Conservation (phyloP, 352 stramenopile genomes). For the Peronospora farinosa region DNA sequence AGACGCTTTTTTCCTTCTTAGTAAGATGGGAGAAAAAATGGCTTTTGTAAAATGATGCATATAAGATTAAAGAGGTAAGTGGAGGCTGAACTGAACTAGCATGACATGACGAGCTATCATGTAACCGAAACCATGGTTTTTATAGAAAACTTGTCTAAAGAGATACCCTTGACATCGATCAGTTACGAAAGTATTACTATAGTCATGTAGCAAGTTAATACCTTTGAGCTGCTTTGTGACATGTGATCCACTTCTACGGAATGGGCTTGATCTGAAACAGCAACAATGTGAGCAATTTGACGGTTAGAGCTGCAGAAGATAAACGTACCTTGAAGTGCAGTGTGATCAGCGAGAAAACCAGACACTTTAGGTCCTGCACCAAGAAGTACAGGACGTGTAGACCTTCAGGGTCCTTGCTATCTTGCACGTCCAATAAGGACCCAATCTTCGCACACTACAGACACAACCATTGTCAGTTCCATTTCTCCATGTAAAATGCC, state of each 20-base stretch:
- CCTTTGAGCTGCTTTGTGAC: slow-evolving; percentile 7
- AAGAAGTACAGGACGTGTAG: slow-evolving; percentile 95
- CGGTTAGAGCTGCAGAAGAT: not conserved
- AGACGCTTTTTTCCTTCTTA: slow-evolving; percentile 16
- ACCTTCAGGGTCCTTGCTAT: slow-evolving; percentile 93
- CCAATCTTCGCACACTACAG: slow-evolving; percentile 93
- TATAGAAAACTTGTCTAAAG: too few species aligned
- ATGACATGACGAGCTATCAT: too few species aligned
- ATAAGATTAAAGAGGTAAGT: slow-evolving; percentile 11
- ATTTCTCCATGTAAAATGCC: not conserved
- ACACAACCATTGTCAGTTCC: slow-evolving; percentile 1
- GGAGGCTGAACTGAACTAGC: too few species aligned
- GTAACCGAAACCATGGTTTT: not conserved
- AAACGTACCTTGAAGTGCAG: slow-evolving; percentile 92
- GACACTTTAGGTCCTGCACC: slow-evolving; percentile 94
- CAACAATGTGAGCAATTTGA: slow-evolving; percentile 2
- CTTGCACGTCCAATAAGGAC: slow-evolving; percentile 91
- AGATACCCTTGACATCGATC: too few species aligned
- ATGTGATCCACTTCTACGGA: slow-evolving; percentile 42
- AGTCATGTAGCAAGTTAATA: too few species aligned
- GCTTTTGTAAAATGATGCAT: slow-evolving; percentile 9
- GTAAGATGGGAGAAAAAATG: slow-evolving; percentile 26
- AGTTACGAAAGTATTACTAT: too few species aligned
- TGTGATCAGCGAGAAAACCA: slow-evolving; percentile 94
- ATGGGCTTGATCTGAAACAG: slow-evolving; percentile 89